Evolutionary conservation across 2,329 filamentous ascomycete species (phyloP).

Genomic region (Xylariaceae sp.): DNA sequence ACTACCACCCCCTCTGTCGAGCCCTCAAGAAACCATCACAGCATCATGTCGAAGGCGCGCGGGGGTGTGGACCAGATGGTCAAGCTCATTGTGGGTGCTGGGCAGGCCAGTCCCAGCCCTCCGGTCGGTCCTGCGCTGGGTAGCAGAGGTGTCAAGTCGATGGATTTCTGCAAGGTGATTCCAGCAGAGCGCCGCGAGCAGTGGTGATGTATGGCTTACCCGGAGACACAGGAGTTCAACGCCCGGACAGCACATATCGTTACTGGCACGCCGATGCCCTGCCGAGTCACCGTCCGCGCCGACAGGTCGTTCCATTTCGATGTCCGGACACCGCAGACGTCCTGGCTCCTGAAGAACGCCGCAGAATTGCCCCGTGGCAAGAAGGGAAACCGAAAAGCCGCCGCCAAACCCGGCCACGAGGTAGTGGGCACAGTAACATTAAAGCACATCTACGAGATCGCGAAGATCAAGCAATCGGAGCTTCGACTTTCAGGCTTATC

Average conservation of each 20-base stretch:
- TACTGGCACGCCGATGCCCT: constrained; percentile 78
- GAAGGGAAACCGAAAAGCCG: constrained; percentile 73
- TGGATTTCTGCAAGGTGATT: constrained; percentile 95
- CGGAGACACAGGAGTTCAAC: constrained; percentile 75
- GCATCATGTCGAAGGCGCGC: constrained; percentile 45
- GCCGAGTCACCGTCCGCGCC: constrained; percentile 82
- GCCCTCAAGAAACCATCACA: too few relatives aligned
- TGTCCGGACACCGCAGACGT: constrained; percentile 87
- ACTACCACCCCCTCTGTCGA: too few relatives aligned
- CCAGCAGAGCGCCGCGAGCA: too few relatives aligned
- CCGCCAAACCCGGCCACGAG: constrained; percentile 66
- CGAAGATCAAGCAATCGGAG: constrained; percentile 86
- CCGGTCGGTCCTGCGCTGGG: constrained; percentile 94
- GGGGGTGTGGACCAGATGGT: constrained; percentile 64
- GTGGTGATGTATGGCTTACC: constrained; percentile 9
- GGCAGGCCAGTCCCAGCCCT: constrained; percentile 88
- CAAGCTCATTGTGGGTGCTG: constrained; percentile 95
- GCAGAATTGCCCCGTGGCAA: constrained; percentile 64
- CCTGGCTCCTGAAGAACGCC: constrained; percentile 78
- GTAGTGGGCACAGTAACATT: constrained; percentile 77
- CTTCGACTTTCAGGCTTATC: constrained; percentile 63
- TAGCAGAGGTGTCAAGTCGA: constrained; percentile 96
- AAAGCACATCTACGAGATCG: constrained; percentile 97
- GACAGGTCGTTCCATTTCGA: constrained; percentile 93
- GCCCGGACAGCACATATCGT: constrained; percentile 81